Conservation (phyloP, 1,139 yeast species). For the Hyphopichia burtonii region DNA sequence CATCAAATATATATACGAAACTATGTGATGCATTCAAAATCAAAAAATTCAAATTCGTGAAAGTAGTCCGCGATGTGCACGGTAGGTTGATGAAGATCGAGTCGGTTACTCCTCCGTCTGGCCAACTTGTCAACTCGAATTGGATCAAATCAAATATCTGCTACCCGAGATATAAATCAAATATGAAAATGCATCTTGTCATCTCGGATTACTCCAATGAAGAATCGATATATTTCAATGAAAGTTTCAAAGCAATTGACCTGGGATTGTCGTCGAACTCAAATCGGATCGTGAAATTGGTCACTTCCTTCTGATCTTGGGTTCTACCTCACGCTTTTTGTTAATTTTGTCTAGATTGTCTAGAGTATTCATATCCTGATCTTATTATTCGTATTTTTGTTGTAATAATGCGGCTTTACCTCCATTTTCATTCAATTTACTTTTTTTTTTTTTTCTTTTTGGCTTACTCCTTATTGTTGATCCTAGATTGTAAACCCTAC, state of each 20-base stretch:
- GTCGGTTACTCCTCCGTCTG: conserved; percentile 16
- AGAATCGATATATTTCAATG: conserved; percentile 4
- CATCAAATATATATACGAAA: conserved; percentile 11
- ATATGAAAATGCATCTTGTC: conserved; percentile 40
- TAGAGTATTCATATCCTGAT: too few relatives aligned
- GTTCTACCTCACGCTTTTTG: not conserved
- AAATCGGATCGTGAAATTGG: not conserved
- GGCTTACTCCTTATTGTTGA: too few relatives aligned
- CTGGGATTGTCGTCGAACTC: not conserved
- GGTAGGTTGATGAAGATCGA: conserved; percentile 37
- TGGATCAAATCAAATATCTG: conserved; percentile 39
- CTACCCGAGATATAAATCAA: conserved; percentile 43
- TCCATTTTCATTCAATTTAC: too few relatives aligned
- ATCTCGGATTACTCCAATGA: conserved; percentile 3
- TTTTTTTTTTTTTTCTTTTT: too few relatives aligned
- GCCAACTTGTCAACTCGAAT: conserved; percentile 17
- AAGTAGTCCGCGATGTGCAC: conserved; percentile 33
- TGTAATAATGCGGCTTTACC: too few relatives aligned
- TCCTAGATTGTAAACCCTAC: too few relatives aligned
- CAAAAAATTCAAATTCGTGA: conserved; percentile 26
- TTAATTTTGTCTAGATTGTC: not conserved
- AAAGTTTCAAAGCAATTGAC: not conserved
- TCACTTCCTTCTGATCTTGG: not conserved
- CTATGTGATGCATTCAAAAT: conserved; percentile 17
- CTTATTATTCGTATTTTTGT: too few relatives aligned